phyloP scores from a whole-genome alignment of 768 basidiomycete species.

The Auriscalpium orientale region DNA sequence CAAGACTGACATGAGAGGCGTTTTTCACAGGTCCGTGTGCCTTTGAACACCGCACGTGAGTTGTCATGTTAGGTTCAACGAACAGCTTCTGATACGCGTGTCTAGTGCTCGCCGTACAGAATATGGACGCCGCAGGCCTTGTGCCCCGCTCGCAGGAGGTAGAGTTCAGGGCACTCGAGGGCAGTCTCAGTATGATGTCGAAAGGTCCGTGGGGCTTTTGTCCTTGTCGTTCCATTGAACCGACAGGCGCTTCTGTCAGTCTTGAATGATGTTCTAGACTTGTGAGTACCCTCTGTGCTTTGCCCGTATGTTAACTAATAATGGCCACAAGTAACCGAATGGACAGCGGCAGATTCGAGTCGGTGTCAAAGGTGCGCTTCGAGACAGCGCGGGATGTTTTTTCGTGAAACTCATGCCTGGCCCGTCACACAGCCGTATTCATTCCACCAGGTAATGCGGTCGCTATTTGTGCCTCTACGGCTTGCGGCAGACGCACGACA shows the following conservation, averaged over 20 bases:
- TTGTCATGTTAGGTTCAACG: conserved; percentile 2
- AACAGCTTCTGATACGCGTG: neutral
- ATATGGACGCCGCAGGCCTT: conserved; percentile 75
- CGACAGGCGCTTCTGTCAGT: conserved; percentile 30
- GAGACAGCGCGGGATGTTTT: conserved; percentile 1
- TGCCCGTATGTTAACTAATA: neutral
- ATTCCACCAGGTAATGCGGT: conserved; percentile 73
- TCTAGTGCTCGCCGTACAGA: conserved; percentile 77
- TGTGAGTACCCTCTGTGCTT: conserved; percentile 36
- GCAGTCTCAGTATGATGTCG: conserved; percentile 82
- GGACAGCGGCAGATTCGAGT: conserved; percentile 83
- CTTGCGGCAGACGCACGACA: conserved; percentile 61
- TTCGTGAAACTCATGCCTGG: neutral
- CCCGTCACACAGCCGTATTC: conserved; percentile 47
- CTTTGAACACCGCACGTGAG: conserved; percentile 64
- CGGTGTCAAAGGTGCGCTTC: conserved; percentile 40
- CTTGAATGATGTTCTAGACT: conserved; percentile 74
- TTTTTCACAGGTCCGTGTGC: conserved; percentile 64
- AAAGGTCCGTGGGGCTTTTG: conserved; percentile 42
- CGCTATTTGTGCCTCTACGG: conserved; percentile 61
- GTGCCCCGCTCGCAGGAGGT: conserved; percentile 73
- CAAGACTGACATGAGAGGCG: conserved; percentile 10
- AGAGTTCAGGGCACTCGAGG: conserved; percentile 81
- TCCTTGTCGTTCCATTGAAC: conserved; percentile 2
- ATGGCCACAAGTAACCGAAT: conserved; percentile 55